Conservation (phyloP, 2,329 filamentous ascomycete genomes). For the Cephalotrichum gorgonifer region DNA sequence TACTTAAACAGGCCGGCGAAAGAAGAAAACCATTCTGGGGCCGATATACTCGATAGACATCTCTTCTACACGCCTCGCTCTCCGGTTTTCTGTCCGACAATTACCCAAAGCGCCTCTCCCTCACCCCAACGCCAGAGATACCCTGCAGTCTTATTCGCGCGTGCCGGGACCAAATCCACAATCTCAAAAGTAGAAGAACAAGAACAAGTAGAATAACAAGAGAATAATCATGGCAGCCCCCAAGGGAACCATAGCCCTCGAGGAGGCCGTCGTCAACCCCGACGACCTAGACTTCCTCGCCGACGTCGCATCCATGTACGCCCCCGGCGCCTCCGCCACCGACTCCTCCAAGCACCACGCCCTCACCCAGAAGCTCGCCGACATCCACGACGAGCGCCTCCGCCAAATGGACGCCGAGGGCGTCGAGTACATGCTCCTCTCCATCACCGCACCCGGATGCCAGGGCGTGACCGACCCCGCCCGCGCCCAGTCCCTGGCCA, state of each 20-base stretch:
- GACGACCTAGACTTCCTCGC: conserved; percentile 17
- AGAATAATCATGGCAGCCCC: no score
- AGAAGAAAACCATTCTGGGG: no score
- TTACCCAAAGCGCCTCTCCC: no score
- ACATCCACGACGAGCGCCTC: conserved; percentile 19
- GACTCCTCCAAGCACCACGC: conserved; percentile 10
- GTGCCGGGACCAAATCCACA: no score
- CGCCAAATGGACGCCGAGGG: conserved; percentile 21
- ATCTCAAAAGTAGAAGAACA: no score
- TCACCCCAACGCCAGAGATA: no score
- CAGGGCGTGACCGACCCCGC: conserved; percentile 17
- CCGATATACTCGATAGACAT: no score
- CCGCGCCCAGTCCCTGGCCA: conserved; percentile 15
- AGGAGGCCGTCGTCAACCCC: conserved; percentile 23
- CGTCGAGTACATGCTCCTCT: conserved; percentile 25
- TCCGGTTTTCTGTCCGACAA: no score
- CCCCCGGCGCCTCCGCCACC: conserved; percentile 13
- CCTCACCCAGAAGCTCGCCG: conserved; percentile 16
- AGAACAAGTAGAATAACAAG: conserved; percentile 1
- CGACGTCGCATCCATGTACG: conserved; percentile 17
- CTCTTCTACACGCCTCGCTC: no score
- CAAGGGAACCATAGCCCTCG: conserved; percentile 21
- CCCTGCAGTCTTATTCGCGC: no score
- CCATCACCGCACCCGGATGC: conserved; percentile 20
- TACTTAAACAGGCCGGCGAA: no score